These are phyloP conservation scores for Bondarzewia mesenterica DNA, from an alignment of 1,284 basidiomycete species.

Conservation along the genomic window DNA sequence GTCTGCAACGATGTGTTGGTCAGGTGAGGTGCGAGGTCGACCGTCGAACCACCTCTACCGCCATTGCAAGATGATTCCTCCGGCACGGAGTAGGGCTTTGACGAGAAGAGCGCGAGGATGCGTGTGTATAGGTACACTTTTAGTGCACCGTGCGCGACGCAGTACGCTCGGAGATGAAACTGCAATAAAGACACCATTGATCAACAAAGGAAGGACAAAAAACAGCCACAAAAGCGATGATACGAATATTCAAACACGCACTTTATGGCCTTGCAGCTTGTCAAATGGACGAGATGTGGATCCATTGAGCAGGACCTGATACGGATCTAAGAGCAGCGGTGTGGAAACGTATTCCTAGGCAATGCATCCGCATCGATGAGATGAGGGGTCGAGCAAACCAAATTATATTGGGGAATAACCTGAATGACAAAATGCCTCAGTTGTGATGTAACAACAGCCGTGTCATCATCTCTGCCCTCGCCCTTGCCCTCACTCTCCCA, in stretches of 20 bases:
- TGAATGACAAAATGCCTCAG: conserved; percentile 96
- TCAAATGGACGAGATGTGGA: conserved; percentile 14
- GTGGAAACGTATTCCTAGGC: conserved; percentile 73
- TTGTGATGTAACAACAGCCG: conserved; percentile 76
- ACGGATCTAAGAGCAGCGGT: conserved; percentile 75
- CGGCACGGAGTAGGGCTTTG: conserved; percentile 44
- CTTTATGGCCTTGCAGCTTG: conserved; percentile 56
- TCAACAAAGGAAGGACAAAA: conserved; percentile 6
- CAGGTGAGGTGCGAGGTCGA: conserved; percentile 75
- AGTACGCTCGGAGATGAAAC: conserved; percentile 95
- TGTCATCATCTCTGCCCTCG: conserved; percentile 25
- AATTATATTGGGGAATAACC: conserved; percentile 34
- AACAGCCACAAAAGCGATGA: too few species aligned
- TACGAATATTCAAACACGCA: conserved; percentile 24
- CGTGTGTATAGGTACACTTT: conserved; percentile 75
- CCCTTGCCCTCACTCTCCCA: conserved; percentile 24
- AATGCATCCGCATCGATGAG: conserved; percentile 5
- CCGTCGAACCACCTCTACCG: conserved; percentile 8
- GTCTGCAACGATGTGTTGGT: conserved; percentile 95
- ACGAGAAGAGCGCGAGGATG: conserved; percentile 83
- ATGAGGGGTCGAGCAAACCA: not conserved
- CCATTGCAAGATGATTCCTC: conserved; percentile 17
- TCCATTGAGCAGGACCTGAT: conserved; percentile 29
- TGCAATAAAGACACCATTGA: conserved; percentile 23
- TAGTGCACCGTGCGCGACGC: conserved; percentile 77